Conservation (phyloP, 148 eudicot genomes). For the Arctostaphylos glauca region DNA sequence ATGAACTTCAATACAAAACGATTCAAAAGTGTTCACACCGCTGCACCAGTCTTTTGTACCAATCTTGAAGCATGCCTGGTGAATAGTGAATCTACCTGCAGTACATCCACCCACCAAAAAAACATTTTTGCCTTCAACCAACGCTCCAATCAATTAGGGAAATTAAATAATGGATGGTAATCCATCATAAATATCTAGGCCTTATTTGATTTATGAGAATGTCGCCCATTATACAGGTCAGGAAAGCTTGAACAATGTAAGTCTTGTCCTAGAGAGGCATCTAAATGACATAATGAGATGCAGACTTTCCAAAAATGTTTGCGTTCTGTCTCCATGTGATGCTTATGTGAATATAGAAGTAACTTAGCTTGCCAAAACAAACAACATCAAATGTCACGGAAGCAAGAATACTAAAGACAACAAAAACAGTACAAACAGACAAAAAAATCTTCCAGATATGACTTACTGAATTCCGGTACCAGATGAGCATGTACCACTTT, state of each 20-base stretch:
- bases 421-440: background rate
- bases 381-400: background rate
- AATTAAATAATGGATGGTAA: background rate
- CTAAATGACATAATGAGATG: background rate
- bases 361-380: background rate
- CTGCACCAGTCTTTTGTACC: background rate
- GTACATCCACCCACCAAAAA: background rate
- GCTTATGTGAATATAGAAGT: background rate
- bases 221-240: background rate
- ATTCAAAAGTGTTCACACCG: background rate
- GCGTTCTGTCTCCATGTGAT: background rate
- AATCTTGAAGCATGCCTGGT: background rate
- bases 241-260: background rate
- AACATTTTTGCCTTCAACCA: background rate
- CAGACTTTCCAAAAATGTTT: background rate
- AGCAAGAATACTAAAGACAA: background rate
- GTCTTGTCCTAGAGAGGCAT: background rate
- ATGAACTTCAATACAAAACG: background rate
- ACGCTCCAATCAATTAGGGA: background rate
- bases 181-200: background rate
- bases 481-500: slow-evolving; percentile 54
- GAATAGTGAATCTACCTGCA: background rate
- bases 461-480: slow-evolving; percentile 97
- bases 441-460: background rate
- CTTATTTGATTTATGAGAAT: background rate